phyloP scores from a whole-genome alignment of 2,329 filamentous ascomycete genomes.

The Cladosporium sp. region DNA sequence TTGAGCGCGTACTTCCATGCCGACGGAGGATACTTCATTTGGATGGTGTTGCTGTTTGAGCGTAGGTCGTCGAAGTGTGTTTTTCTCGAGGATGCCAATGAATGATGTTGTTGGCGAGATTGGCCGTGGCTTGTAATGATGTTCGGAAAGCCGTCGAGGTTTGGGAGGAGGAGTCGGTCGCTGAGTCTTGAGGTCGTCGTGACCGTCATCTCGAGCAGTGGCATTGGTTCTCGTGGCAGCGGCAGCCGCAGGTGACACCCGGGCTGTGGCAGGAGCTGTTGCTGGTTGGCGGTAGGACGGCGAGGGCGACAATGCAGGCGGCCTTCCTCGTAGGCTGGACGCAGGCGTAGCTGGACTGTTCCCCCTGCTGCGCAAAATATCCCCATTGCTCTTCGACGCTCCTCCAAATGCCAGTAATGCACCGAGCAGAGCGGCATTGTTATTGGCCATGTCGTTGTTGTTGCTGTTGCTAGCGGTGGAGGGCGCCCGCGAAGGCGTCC shows the following conservation, averaged over 20 bases:
- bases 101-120: slow-evolving; percentile 60
- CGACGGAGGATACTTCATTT: slow-evolving; percentile 35
- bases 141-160: slow-evolving; percentile 30
- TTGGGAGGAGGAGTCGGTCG: slow-evolving; percentile 32
- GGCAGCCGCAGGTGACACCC: neutral
- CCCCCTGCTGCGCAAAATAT: slow-evolving; percentile 12
- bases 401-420: slow-evolving; percentile 50
- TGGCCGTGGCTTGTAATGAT: slow-evolving; percentile 16
- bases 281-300: slow-evolving; percentile 19
- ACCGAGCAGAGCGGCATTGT: slow-evolving; percentile 48
- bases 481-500: slow-evolving; percentile 15
- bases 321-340: slow-evolving; percentile 24
- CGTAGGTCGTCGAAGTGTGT: slow-evolving; percentile 27
- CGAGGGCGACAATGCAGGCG: slow-evolving; percentile 20
- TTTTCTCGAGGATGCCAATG: slow-evolving; percentile 68
- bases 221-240: neutral
- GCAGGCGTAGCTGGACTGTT: slow-evolving; percentile 23
- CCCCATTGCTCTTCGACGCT: slow-evolving; percentile 42
- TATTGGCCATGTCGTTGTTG: slow-evolving; percentile 15
- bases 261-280: neutral
- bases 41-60: slow-evolving; percentile 43
- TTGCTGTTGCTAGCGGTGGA: slow-evolving; percentile 11
- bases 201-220: neutral
- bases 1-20: slow-evolving; percentile 36
- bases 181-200: slow-evolving; percentile 10